A percentile compares a stretch with the other conserved stretches of the same genome.
Evolutionary conservation across 1,284 basidiomycete genomes (phyloP).

Genomic region (Malassezia brasiliensis): DNA sequence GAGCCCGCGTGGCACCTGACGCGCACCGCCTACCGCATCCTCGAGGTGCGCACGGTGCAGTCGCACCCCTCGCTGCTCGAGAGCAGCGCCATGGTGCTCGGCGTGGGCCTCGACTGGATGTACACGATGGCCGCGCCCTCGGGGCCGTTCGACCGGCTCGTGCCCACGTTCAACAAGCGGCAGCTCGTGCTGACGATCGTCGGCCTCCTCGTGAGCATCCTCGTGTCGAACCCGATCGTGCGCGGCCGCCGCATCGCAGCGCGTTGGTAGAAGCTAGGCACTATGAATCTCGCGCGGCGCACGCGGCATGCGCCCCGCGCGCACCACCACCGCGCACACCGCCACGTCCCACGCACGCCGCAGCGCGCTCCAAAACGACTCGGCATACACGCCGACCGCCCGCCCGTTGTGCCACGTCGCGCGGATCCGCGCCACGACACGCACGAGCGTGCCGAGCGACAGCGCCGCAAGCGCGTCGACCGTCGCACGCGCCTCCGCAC

Average conservation of each 20-base stretch:
- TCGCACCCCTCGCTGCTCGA: constrained; percentile 77
- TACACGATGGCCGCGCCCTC: constrained; percentile 71
- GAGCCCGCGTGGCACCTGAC: constrained; percentile 68
- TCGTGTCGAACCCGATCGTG: constrained; percentile 53
- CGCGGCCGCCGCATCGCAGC: constrained; percentile 8
- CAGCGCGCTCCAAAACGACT: constrained; percentile 11
- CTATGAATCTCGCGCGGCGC: background rate
- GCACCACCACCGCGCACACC: constrained; percentile 7
- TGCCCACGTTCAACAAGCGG: constrained; percentile 71
- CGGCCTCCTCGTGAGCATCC: constrained; percentile 63
- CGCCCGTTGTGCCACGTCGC: constrained; percentile 17
- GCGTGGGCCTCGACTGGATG: constrained; percentile 78
- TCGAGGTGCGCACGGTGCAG: constrained; percentile 35
- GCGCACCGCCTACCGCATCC: constrained; percentile 56
- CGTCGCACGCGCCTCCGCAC: background rate
- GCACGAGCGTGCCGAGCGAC: constrained; percentile 5
- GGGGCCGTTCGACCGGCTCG: constrained; percentile 76
- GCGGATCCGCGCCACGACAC: constrained; percentile 6
- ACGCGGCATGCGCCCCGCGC: constrained; percentile 6
- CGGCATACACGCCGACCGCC: constrained; percentile 8
- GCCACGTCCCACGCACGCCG: constrained; percentile 10
- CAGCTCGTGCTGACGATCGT: constrained; percentile 77
- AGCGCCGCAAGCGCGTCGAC: constrained; percentile 5
- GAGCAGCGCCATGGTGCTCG: constrained; percentile 79
- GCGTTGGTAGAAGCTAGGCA: constrained; percentile 10